These are phyloP conservation scores for Macrolepiota fuliginosa DNA, from an alignment of 768 basidiomycete species.

Conservation along the genomic window DNA sequence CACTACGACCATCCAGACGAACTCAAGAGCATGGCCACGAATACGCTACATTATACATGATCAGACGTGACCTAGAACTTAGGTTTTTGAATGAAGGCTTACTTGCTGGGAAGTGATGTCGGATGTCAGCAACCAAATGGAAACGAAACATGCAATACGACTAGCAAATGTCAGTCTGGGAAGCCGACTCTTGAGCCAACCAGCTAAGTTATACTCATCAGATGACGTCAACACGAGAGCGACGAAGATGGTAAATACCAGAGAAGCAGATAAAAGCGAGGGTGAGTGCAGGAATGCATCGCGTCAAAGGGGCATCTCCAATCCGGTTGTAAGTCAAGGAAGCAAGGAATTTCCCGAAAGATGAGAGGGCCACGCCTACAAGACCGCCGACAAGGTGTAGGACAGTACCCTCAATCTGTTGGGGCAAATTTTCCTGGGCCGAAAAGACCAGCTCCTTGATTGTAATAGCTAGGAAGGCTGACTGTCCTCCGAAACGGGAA, in stretches of 20 bases:
- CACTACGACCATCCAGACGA: slow-evolving; percentile 39
- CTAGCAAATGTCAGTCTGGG: slow-evolving; percentile 41
- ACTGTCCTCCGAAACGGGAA: slow-evolving; percentile 34
- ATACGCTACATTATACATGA: slow-evolving; percentile 15
- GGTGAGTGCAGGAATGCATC: slow-evolving; percentile 38
- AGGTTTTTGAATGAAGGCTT: slow-evolving; percentile 13
- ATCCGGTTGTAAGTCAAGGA: slow-evolving; percentile 13
- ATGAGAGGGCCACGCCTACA: slow-evolving; percentile 31
- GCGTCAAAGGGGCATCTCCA: slow-evolving; percentile 24
- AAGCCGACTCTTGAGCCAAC: slow-evolving; percentile 38
- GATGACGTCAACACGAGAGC: background rate
- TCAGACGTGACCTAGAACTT: background rate
- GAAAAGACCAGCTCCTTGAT: slow-evolving; percentile 48
- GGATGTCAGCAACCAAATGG: slow-evolving; percentile 42
- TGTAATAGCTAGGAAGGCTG: slow-evolving; percentile 35
- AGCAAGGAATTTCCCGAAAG: slow-evolving; percentile 21
- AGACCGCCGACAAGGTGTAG: slow-evolving; percentile 42
- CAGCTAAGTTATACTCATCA: slow-evolving; percentile 14
- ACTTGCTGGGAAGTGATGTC: slow-evolving; percentile 31
- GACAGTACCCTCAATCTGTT: slow-evolving; percentile 44
- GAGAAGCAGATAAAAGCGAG: slow-evolving; percentile 35
- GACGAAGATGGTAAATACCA: slow-evolving; percentile 22
- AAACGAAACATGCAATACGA: slow-evolving; percentile 46
- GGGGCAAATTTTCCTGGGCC: slow-evolving; percentile 43
- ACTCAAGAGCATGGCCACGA: slow-evolving; percentile 27